Evolutionary conservation across 169 alveolate species (phyloP).

Genomic region (Besnoitia besnoiti): DNA sequence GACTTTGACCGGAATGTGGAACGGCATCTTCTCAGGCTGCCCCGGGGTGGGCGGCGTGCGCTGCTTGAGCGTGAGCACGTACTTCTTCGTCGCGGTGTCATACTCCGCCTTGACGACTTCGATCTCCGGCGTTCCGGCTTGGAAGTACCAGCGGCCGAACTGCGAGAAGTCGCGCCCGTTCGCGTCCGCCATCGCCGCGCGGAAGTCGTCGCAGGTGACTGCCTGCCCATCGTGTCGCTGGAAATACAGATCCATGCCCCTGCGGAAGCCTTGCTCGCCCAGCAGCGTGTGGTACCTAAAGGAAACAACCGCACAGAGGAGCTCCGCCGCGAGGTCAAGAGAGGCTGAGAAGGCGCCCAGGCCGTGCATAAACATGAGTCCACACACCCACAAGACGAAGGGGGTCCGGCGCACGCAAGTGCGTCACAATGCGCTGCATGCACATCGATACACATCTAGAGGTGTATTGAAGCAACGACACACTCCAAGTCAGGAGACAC

Average conservation of each 20-base stretch:
- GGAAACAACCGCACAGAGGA: background rate
- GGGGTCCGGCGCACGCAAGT: too few relatives aligned
- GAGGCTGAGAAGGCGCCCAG: too few relatives aligned
- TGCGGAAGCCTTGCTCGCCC: slow-evolving; percentile 91
- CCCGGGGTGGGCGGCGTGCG: slow-evolving; percentile 86
- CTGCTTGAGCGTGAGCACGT: slow-evolving; percentile 82
- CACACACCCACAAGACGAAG: too few relatives aligned
- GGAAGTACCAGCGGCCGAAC: slow-evolving; percentile 89
- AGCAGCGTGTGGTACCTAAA: slow-evolving; percentile 83
- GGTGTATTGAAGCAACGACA: background rate
- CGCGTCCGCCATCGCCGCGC: slow-evolving; percentile 91
- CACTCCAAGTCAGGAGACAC: background rate
- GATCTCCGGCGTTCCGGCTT: slow-evolving; percentile 77
- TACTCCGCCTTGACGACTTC: slow-evolving; percentile 72
- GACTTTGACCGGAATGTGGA: slow-evolving; percentile 88
- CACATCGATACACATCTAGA: background rate
- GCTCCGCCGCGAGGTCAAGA: background rate
- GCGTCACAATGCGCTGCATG: background rate
- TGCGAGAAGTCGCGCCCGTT: slow-evolving; percentile 84
- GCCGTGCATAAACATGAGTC: too few relatives aligned
- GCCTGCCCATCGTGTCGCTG: slow-evolving; percentile 91
- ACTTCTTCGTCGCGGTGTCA: slow-evolving; percentile 71
- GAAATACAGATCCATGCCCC: slow-evolving; percentile 91
- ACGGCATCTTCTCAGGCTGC: slow-evolving; percentile 86
- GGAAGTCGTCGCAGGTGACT: slow-evolving; percentile 94